These are phyloP conservation scores for Berberis thunbergii DNA, from an alignment of 164 flowering plant genomes.

Conservation along the genomic window DNA sequence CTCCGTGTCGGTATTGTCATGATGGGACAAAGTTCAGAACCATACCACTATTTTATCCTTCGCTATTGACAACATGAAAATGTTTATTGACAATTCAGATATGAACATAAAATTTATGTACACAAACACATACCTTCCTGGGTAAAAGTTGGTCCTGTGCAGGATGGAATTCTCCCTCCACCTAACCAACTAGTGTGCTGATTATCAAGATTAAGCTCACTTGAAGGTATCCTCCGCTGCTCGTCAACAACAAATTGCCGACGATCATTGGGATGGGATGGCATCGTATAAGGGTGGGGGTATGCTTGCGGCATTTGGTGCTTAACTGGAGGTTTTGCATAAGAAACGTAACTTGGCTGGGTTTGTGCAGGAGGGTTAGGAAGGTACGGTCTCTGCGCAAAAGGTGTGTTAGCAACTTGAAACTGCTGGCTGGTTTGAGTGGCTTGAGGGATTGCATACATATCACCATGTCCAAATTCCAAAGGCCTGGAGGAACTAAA, in stretches of 20 bases:
- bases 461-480: constrained; percentile 46
- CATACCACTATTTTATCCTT: no score
- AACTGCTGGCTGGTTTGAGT: constrained; percentile 46
- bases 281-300: constrained; percentile 40
- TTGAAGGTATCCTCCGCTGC: constrained; percentile 52
- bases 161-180: constrained; percentile 37
- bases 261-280: constrained; percentile 43
- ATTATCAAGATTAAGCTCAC: constrained; percentile 37
- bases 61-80: no score
- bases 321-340: constrained; percentile 31
- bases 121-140: constrained; percentile 51
- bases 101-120: no score
- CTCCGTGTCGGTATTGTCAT: no score
- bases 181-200: constrained; percentile 50
- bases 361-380: constrained; percentile 38
- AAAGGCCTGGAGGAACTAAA: constrained; percentile 48
- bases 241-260: constrained; percentile 50
- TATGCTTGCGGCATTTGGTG: constrained; percentile 52
- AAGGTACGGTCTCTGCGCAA: constrained; percentile 43
- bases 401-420: constrained; percentile 35
- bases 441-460: constrained; percentile 35
- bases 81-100: no score
- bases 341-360: constrained; percentile 41
- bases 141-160: constrained; percentile 40
- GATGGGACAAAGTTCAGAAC: no score